phyloP scores from a whole-genome alignment of 2,329 filamentous ascomycete genomes.

The Claviceps digitariae region DNA sequence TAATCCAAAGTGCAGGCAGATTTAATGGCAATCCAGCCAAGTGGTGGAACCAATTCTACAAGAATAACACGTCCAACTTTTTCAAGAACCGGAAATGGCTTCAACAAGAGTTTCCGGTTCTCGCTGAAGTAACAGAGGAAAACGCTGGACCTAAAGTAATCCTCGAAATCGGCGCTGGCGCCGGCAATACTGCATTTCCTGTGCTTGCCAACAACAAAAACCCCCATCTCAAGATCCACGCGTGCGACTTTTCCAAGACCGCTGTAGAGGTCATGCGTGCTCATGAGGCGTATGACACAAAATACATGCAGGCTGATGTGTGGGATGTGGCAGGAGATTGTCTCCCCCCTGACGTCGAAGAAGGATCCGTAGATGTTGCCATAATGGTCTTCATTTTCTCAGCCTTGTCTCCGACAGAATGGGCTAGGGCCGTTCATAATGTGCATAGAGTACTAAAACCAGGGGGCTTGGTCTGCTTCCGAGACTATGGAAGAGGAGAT shows the following conservation, averaged over 20 bases:
- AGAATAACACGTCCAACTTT: constrained; percentile 93
- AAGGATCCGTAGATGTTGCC: constrained; percentile 78
- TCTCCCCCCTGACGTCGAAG: constrained; percentile 62
- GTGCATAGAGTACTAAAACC: constrained; percentile 75
- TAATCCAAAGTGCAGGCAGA: constrained; percentile 42
- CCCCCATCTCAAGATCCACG: constrained; percentile 67
- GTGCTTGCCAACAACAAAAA: constrained; percentile 78
- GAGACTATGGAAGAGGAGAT: constrained; percentile 92
- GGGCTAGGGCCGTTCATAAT: constrained; percentile 70
- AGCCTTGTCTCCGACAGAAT: constrained; percentile 72
- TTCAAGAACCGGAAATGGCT: constrained; percentile 99
- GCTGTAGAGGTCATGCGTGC: constrained; percentile 85
- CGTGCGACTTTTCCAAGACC: constrained; percentile 91
- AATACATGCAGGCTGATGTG: constrained; percentile 73
- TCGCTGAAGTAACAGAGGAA: constrained; percentile 60
- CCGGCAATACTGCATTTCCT: constrained; percentile 93
- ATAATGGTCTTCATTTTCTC: constrained; percentile 97
- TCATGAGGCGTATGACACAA: constrained; percentile 60
- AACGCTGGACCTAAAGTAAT: constrained; percentile 58
- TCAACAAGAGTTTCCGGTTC: constrained; percentile 83
- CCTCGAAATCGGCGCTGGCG: constrained; percentile 86
- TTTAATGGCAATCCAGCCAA: constrained; percentile 86
- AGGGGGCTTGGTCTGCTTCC: constrained; percentile 85
- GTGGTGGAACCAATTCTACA: constrained; percentile 98
- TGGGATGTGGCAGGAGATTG: constrained; percentile 73